Conservation (phyloP, 495 filamentous ascomycete species). For the Parathielavia hyrcaniae region DNA sequence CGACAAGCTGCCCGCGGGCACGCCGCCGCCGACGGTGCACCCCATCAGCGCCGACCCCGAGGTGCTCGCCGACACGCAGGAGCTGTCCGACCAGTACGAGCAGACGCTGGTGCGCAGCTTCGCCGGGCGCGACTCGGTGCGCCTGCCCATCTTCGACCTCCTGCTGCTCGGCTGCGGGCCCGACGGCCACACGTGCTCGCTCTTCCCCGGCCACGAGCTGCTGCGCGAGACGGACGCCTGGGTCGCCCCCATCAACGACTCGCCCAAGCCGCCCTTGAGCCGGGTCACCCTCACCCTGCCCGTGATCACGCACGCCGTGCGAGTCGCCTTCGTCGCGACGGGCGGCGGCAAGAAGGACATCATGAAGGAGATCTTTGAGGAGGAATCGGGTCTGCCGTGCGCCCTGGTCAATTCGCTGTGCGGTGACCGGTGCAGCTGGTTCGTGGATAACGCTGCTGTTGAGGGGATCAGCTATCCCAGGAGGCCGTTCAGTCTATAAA, state of each 20-base stretch:
- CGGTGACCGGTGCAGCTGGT: constrained; percentile 88
- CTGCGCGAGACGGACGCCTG: constrained; percentile 85
- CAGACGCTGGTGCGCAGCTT: constrained; percentile 76
- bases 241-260: constrained; percentile 85
- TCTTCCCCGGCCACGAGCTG: constrained; percentile 85
- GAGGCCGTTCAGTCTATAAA: constrained; percentile 39
- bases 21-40: constrained; percentile 63
- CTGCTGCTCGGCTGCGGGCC: constrained; percentile 88
- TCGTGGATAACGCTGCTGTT: constrained; percentile 76
- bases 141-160: constrained; percentile 89
- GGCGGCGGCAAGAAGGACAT: constrained; percentile 85
- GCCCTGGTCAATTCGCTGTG: constrained; percentile 77
- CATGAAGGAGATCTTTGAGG: constrained; percentile 80
- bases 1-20: constrained; percentile 67
- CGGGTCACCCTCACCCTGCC: constrained; percentile 88
- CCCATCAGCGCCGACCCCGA: constrained; percentile 61
- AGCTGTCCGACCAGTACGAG: constrained; percentile 91
- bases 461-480: constrained; percentile 77
- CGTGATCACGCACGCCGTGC: constrained; percentile 75
- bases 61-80: constrained; percentile 74
- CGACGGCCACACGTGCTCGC: constrained; percentile 93
- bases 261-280: constrained; percentile 85
- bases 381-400: constrained; percentile 74
- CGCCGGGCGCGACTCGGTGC: constrained; percentile 77
- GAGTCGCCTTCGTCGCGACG: constrained; percentile 85